Percentiles rank a stretch among this genome's conserved stretches.
These are phyloP conservation scores for Ichthyophthirius multifiliis DNA, from an alignment of 169 alveolate species.

Conservation along the genomic window DNA sequence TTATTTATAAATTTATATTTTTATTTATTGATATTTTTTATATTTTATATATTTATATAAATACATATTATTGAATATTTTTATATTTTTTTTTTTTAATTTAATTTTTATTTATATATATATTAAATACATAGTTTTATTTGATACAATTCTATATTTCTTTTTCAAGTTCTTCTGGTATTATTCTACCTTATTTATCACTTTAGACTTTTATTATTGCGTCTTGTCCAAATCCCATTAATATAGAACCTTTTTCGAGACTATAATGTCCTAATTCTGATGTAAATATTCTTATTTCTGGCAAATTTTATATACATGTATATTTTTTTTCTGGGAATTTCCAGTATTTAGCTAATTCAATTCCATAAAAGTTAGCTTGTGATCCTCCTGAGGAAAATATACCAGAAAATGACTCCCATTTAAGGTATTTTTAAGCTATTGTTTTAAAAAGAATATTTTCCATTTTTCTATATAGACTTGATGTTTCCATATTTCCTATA, in stretches of 20 bases:
- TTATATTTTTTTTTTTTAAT: background rate
- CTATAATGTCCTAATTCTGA: slow-evolving; percentile 21
- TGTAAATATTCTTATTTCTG: background rate
- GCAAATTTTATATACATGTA: background rate
- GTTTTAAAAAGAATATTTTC: background rate
- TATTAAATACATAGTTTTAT: background rate
- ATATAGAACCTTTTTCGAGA: slow-evolving; percentile 9
- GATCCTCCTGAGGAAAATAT: slow-evolving; percentile 23
- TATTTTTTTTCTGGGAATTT: slow-evolving; percentile 15
- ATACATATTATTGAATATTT: background rate
- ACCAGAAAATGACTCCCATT: slow-evolving; percentile 17
- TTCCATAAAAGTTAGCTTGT: slow-evolving; percentile 7
- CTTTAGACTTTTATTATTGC: slow-evolving; percentile 1
- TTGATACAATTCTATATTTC: slow-evolving; percentile 1
- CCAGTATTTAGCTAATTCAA: background rate
- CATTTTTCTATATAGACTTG: slow-evolving; percentile 7
- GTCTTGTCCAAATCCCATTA: slow-evolving; percentile 21
- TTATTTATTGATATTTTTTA: too few species aligned
- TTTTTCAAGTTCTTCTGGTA: slow-evolving; percentile 20
- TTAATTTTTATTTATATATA: background rate
- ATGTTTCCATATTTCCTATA: slow-evolving; percentile 9
- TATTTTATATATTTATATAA: too few species aligned
- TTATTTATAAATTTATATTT: too few species aligned
- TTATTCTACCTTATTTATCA: slow-evolving; percentile 16
- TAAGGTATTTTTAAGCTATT: background rate